These are phyloP conservation scores for Amauroascus verrucosus DNA, from an alignment of 2,329 filamentous ascomycete genomes.

Conservation along the genomic window DNA sequence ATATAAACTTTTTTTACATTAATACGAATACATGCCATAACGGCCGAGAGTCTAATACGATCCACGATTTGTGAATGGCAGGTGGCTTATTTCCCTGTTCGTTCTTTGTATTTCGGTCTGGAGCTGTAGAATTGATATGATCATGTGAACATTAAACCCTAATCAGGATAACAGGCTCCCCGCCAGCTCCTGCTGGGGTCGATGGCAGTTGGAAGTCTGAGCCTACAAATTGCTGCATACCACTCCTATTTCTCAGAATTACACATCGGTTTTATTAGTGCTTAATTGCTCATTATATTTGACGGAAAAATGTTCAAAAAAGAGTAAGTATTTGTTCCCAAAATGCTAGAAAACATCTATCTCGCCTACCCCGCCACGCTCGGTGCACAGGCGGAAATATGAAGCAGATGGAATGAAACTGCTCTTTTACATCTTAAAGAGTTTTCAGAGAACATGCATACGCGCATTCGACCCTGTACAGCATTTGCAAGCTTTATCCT, in stretches of 20 bases:
- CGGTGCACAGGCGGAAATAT: background rate
- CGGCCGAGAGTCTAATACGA: conserved; percentile 2
- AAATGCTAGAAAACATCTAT: background rate
- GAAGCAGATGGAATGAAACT: background rate
- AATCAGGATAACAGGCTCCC: conserved; percentile 2
- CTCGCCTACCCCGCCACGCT: conserved; percentile 3
- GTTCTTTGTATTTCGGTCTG: background rate
- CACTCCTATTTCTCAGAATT: background rate
- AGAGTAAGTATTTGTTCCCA: conserved; percentile 51
- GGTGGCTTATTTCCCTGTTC: background rate
- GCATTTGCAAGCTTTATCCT: background rate
- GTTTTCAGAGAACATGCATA: background rate
- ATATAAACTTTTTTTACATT: background rate
- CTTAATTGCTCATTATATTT: background rate
- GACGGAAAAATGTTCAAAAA: conserved; percentile 75
- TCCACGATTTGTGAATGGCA: background rate
- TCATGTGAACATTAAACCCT: conserved; percentile 1
- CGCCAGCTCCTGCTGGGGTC: background rate
- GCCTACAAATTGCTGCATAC: background rate
- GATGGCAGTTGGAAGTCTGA: background rate
- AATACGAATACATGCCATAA: background rate
- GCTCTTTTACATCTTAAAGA: background rate
- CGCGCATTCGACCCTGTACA: background rate
- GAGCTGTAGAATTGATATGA: background rate
- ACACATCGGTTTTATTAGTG: background rate